Conservation (phyloP, 2,329 filamentous ascomycete genomes). For the Plectosphaerella sp. region DNA sequence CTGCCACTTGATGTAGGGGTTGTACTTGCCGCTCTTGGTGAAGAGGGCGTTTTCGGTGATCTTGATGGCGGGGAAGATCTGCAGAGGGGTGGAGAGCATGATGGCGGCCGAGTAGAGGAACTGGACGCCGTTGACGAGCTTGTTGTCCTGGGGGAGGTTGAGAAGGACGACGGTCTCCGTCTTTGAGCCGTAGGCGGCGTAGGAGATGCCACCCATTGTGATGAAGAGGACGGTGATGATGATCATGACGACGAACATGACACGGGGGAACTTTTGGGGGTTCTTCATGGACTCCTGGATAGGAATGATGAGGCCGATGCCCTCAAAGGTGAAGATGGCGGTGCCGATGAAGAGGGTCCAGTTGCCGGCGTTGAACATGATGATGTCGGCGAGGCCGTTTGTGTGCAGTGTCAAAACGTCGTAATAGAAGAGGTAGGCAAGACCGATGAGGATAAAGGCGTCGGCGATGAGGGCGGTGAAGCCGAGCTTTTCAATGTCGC, state of each 20-base stretch:
- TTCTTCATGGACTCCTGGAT: conserved; percentile 80
- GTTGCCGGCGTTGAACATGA: conserved; percentile 81
- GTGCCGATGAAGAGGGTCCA: conserved; percentile 99
- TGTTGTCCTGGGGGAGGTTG: conserved; percentile 93
- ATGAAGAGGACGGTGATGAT: conserved; percentile 90
- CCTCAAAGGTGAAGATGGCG: conserved; percentile 83
- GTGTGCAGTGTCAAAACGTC: conserved; percentile 78
- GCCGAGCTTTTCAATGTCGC: conserved; percentile 95
- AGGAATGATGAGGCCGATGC: conserved; percentile 71
- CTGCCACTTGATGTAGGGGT: conserved; percentile 98
- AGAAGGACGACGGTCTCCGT: conserved; percentile 96
- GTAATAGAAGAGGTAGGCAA: conserved; percentile 94
- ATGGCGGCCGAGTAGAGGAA: conserved; percentile 99
- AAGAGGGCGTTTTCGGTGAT: conserved; percentile 95
- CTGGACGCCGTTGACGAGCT: conserved; percentile 91
- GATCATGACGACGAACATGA: conserved; percentile 88
- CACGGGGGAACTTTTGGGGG: conserved; percentile 83
- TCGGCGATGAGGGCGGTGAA: conserved; percentile 93
- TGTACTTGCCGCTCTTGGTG: conserved; percentile 92
- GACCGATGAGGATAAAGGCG: conserved; percentile 85
- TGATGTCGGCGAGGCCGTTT: conserved; percentile 78
- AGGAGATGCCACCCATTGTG: conserved; percentile 87
- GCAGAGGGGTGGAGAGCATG: conserved; percentile 86
- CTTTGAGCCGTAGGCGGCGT: conserved; percentile 90
- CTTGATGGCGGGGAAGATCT: conserved; percentile 96